Evolutionary conservation across 2,329 filamentous ascomycete species (phyloP), one percentile per base, ranked within the genome.

Genomic region (Fusarium kyushuense): DNA sequence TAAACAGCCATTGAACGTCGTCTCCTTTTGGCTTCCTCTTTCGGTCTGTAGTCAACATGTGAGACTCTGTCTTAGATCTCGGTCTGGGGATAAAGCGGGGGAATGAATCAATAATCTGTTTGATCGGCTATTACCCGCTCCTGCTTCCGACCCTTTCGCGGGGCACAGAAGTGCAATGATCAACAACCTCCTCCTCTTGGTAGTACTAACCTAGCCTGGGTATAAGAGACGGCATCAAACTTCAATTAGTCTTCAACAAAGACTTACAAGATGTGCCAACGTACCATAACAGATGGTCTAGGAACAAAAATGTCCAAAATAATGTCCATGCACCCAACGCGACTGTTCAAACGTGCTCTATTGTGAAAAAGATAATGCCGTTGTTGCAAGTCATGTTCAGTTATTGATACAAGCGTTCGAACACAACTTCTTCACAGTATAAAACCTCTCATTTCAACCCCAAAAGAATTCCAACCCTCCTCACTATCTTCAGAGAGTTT

Each of bases 71-170:
- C 35, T 38, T 13, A 38, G 35, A 64, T 64, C 27, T 54, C 12
- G 16, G 27, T 36, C 59, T 66, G 66, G 66, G 42, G 54, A 69
- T 60, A 63, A 52, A 59, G 66, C 62, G 62, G 66, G 65, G 66
- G 38, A 32, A 33, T 29, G n/a, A 45, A 38, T 60, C 21, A 32
- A 40, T 35, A 14, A 69, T 63, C 52, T 68, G 66, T 69, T 41
- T 25, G 36, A 54, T 40, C 52, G 62, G 54, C 54, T 54, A 48
- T 51, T 29, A 49, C 36, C 49, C 48, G 27, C 43, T 64, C 48
- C 53, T 52, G 58, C 49, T 41, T 36, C 55, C 29, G 45, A 54
- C 45, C 35, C 41, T 41, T 61, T 51, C 46, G 33, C 38, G 40
- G 58, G 58, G 56, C 46, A 61, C 17, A 29, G 14, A 25, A 32